These are phyloP conservation scores for Tuber umbilicatum DNA, from an alignment of 495 filamentous ascomycete species.

Conservation along the genomic window DNA sequence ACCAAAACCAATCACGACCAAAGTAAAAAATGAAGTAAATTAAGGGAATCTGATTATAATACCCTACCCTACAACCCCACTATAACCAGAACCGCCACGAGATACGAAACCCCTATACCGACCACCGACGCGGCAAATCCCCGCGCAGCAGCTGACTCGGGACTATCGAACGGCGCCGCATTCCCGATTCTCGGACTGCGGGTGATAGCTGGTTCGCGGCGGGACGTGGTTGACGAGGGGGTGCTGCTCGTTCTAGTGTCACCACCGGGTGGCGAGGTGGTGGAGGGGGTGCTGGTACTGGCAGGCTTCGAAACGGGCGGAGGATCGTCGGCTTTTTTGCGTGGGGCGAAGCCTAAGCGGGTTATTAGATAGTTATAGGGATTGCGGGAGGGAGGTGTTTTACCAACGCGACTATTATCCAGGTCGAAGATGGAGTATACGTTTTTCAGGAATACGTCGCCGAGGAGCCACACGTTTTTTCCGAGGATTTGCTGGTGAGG, in stretches of 20 bases:
- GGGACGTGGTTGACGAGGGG: conserved; percentile 11
- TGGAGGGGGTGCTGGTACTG: not conserved
- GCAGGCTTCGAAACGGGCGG: not conserved
- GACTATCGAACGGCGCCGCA: conserved; percentile 17
- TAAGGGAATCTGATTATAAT: not conserved
- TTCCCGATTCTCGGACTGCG: conserved; percentile 12
- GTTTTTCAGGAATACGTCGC: conserved; percentile 81
- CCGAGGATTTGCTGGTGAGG: conserved; percentile 22
- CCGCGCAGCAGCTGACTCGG: not conserved
- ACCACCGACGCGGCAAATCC: not conserved
- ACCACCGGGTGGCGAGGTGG: not conserved
- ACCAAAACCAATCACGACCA: conserved; percentile 20
- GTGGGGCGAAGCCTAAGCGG: conserved; percentile 14
- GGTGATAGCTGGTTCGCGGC: conserved; percentile 2
- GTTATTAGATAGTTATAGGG: not conserved
- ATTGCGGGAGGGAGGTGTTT: not conserved
- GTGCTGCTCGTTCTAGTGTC: not conserved
- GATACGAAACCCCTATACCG: not conserved
- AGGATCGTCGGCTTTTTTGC: conserved; percentile 12
- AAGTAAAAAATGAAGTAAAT: conserved; percentile 6
- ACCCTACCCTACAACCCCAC: not conserved
- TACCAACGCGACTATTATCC: conserved; percentile 53
- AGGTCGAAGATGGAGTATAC: conserved; percentile 82
- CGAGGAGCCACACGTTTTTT: conserved; percentile 61
- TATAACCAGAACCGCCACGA: not conserved